A percentile compares a stretch with the other conserved stretches of the same genome.
These are phyloP conservation scores for Danielia reshetovae DNA, from an alignment of 805 yeast species.

Conservation along the genomic window DNA sequence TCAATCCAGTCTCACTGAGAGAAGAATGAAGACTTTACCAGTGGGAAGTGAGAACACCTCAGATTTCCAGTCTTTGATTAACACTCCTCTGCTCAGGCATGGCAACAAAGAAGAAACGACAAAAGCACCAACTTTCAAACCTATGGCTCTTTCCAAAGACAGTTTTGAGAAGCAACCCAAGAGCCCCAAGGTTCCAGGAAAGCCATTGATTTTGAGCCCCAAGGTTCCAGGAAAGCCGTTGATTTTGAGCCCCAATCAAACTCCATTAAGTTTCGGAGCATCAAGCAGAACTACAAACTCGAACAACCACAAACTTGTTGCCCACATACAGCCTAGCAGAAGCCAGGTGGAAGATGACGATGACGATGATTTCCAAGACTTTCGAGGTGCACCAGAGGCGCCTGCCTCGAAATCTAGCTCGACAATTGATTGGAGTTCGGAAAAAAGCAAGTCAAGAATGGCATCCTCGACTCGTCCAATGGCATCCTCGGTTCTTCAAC, in stretches of 20 bases:
- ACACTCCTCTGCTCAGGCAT: slow-evolving; percentile 23
- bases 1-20: slow-evolving; percentile 4
- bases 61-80: slow-evolving; percentile 28
- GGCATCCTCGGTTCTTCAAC: neutral
- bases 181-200: slow-evolving; percentile 1
- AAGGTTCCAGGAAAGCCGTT: slow-evolving; percentile 1
- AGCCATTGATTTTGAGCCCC: neutral
- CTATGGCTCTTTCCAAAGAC: slow-evolving; percentile 10
- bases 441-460: slow-evolving; percentile 3
- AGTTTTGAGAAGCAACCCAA: slow-evolving; percentile 2
- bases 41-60: neutral
- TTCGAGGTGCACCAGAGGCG: slow-evolving; percentile 19
- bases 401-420: neutral
- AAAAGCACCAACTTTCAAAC: slow-evolving; percentile 20
- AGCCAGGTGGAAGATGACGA: slow-evolving; percentile 10
- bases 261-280: slow-evolving; percentile 24
- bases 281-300: slow-evolving; percentile 8
- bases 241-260: slow-evolving; percentile 1
- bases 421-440: slow-evolving; percentile 16
- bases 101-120: slow-evolving; percentile 20
- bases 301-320: slow-evolving; percentile 19
- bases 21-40: slow-evolving; percentile 7
- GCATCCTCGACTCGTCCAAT: slow-evolving; percentile 2
- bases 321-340: slow-evolving; percentile 2
- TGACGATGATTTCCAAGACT: slow-evolving; percentile 27